Evolutionary conservation across 1,284 basidiomycete genomes (phyloP).

Genomic region (Pseudozyma sp.): DNA sequence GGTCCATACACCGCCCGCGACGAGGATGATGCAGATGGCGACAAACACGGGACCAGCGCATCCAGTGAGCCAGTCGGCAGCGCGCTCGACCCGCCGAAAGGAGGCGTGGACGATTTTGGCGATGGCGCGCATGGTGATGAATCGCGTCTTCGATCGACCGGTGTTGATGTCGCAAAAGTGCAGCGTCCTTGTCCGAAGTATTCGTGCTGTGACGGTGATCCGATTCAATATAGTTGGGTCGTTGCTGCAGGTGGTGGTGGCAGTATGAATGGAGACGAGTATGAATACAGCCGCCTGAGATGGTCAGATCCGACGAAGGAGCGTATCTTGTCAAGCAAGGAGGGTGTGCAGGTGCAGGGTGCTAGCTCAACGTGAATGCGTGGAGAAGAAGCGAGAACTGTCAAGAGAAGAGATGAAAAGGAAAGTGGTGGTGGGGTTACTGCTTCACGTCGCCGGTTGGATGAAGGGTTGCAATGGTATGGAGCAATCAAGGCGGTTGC

Average conservation of each 20-base stretch:
- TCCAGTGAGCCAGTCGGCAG: constrained; percentile 84
- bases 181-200: too few species aligned
- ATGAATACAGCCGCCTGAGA: too few species aligned
- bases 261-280: too few species aligned
- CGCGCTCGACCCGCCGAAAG: constrained; percentile 82
- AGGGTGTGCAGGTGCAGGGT: too few species aligned
- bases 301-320: too few species aligned
- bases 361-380: too few species aligned
- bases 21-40: constrained; percentile 76
- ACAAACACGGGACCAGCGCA: constrained; percentile 92
- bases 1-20: constrained; percentile 77
- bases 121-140: constrained; percentile 55
- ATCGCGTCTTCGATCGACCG: too few species aligned
- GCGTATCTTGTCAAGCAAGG: too few species aligned
- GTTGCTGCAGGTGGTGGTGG: too few species aligned
- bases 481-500: neutral
- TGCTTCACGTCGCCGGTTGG: neutral
- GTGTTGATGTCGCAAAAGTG: too few species aligned
- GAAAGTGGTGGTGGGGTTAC: neutral
- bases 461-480: neutral
- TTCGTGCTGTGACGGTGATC: too few species aligned
- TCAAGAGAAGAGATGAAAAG: neutral
- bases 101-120: constrained; percentile 79
- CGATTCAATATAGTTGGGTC: too few species aligned
- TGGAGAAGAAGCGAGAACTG: neutral